These are phyloP conservation scores for Hysterangium stoloniferum DNA, from an alignment of 768 basidiomycete genomes.

Conservation along the genomic window DNA sequence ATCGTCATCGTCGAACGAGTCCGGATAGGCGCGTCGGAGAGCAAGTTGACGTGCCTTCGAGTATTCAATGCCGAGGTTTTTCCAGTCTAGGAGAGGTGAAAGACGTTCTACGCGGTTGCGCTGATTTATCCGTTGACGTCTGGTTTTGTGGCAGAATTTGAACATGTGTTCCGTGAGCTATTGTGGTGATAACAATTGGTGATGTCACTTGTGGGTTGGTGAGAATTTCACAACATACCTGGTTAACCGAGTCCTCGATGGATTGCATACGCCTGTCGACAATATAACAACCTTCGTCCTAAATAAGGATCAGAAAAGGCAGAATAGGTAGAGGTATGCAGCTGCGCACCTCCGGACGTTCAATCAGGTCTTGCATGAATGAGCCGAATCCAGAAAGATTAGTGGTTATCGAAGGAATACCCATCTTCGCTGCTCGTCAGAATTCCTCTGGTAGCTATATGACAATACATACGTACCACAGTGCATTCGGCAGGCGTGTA, in stretches of 20 bases:
- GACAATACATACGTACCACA: constrained; percentile 56
- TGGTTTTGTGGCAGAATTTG: constrained; percentile 68
- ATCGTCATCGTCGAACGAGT: constrained; percentile 70
- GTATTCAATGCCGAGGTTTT: constrained; percentile 95
- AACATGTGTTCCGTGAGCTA: constrained; percentile 65
- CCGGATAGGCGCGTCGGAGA: constrained; percentile 89
- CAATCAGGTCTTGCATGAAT: constrained; percentile 98
- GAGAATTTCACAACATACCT: constrained; percentile 20
- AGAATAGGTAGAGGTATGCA: constrained; percentile 14
- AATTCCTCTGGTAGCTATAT: background rate
- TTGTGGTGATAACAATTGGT: background rate
- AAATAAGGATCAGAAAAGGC: background rate
- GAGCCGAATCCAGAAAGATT: constrained; percentile 97
- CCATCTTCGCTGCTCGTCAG: constrained; percentile 57
- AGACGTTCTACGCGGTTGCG: constrained; percentile 95
- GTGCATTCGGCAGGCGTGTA: constrained; percentile 98
- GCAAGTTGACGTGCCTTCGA: constrained; percentile 91
- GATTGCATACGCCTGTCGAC: constrained; percentile 86
- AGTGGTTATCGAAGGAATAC: constrained; percentile 94
- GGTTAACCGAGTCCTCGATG: constrained; percentile 85
- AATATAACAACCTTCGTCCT: constrained; percentile 94
- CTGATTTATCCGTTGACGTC: constrained; percentile 98
- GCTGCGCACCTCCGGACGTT: constrained; percentile 59
- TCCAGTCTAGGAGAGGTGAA: constrained; percentile 94
- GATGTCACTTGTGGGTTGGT: background rate